Evolutionary conservation across 441 rosid genomes (phyloP).

Genomic region (Geranium incanum): DNA sequence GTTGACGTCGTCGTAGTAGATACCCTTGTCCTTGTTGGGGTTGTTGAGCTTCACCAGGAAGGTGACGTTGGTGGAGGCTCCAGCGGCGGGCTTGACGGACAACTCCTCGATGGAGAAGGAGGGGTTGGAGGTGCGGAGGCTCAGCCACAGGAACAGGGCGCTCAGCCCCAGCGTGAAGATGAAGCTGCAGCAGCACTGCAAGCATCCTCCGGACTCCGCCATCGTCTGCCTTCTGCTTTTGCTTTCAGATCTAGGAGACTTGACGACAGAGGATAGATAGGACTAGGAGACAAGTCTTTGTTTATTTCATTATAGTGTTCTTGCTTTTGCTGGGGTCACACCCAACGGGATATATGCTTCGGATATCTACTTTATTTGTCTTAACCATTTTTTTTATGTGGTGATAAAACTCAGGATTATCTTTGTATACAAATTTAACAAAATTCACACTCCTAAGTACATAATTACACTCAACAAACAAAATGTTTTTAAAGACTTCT

Average conservation of each 20-base stretch:
- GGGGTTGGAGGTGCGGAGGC: conserved; percentile 54
- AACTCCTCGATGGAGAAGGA: conserved; percentile 17
- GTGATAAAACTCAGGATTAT: no score
- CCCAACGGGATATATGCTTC: no score
- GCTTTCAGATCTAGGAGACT: not conserved
- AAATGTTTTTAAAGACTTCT: no score
- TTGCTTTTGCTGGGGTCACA: no score
- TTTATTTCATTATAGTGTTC: no score
- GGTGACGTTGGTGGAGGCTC: conserved; percentile 30
- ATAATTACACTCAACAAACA: no score
- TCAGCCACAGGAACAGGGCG: conserved; percentile 34
- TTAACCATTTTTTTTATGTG: no score
- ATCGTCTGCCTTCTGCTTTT: conserved; percentile 10
- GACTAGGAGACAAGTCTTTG: not conserved
- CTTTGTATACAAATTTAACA: no score
- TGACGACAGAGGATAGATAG: not conserved
- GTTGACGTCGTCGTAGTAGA: conserved; percentile 49
- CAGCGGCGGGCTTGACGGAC: not conserved
- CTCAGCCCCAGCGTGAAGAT: conserved; percentile 44
- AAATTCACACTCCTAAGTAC: no score
- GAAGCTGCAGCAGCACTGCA: conserved; percentile 48
- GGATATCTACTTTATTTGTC: no score
- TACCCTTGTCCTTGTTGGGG: conserved; percentile 55
- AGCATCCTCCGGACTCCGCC: conserved; percentile 23
- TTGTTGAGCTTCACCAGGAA: conserved; percentile 42